These are phyloP conservation scores for Artemisia annua DNA, from an alignment of 129 eudicot species.

Conservation along the genomic window DNA sequence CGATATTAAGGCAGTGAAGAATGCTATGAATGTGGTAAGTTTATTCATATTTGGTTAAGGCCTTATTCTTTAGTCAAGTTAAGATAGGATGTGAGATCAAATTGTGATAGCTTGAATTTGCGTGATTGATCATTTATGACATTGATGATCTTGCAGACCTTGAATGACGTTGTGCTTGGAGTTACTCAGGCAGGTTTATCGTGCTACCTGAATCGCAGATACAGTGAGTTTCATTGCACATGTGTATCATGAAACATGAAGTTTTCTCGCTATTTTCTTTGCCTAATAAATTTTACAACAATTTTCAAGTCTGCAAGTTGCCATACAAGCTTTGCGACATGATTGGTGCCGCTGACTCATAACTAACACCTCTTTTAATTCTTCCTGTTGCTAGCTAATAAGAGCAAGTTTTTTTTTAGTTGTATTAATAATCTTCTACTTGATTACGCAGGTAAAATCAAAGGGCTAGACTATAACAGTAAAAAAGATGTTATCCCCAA, in stretches of 20 bases:
- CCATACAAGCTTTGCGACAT: neutral
- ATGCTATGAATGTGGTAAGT: constrained; percentile 47
- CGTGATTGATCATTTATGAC: neutral
- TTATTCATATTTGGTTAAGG: neutral
- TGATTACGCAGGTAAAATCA: constrained; percentile 31
- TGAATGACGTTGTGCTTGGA: constrained; percentile 54
- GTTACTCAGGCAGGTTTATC: constrained; percentile 55
- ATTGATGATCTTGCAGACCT: constrained; percentile 30
- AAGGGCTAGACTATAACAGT: neutral
- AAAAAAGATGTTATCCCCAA: constrained; percentile 27
- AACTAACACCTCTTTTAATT: too few relatives aligned
- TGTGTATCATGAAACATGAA: neutral
- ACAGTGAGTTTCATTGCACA: constrained; percentile 33
- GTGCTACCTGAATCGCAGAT: constrained; percentile 43
- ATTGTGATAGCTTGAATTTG: neutral
- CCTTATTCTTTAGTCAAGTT: too few relatives aligned
- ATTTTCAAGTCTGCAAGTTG: neutral
- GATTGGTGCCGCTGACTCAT: neutral
- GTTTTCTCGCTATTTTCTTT: neutral
- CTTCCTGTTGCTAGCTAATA: neutral
- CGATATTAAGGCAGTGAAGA: constrained; percentile 48
- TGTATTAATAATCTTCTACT: neutral
- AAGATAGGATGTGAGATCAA: neutral
- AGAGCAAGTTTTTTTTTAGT: neutral
- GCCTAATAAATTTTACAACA: too few relatives aligned